Evolutionary conservation across 73 alveolate genomes (phyloP), one percentile per base, ranked within the genome.

Genomic region (Tetrahymena elliotti): DNA sequence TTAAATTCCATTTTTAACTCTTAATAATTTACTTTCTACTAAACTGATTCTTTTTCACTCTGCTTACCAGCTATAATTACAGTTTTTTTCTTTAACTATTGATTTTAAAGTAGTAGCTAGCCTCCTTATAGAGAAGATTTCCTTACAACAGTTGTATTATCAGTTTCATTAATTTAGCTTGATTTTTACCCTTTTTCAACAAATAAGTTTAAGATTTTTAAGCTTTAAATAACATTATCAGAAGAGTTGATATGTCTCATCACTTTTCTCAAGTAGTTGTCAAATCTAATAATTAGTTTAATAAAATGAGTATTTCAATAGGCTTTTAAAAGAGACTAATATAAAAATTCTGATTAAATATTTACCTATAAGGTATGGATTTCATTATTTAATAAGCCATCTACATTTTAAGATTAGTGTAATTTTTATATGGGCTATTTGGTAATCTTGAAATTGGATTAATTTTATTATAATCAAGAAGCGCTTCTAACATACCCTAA

Each of bases 391-490:
- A 68, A 68, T 68, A 68, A 6, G 88, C 34, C 36, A 68, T 68
- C n/a, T 68, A 16, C 88, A 68, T 24, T 31, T 68, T 68, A 6
- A 68, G 36, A 31, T 68, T 68, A 22, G 88, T 68, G n/a, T 68
- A 68, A 68, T 3, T 68, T 68, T 68, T 68, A 18, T 68, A 68
- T 22, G 88, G 88, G 10, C 88, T 68, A 22, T 88, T 92, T 33
- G 95, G 93, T 92, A 94, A 84, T 94, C 84, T 94, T 18, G 95
- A 84, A 33, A 33, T 94, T 11, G 96, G 96, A 33, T 94, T 94
- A 3, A 94, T 84, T 38, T 84, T 84, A 53, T 94, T 52, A 41
- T 39, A 35, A 37, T 94, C 96, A 52, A 94, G 53, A 27, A 94
- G 37, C 11, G 96, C 96, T 27, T 47, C 47, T 7, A 92, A 84